Evolutionary conservation across 139 green algal genomes (phyloP).

Genomic region (Chlamydomonas incerta): DNA sequence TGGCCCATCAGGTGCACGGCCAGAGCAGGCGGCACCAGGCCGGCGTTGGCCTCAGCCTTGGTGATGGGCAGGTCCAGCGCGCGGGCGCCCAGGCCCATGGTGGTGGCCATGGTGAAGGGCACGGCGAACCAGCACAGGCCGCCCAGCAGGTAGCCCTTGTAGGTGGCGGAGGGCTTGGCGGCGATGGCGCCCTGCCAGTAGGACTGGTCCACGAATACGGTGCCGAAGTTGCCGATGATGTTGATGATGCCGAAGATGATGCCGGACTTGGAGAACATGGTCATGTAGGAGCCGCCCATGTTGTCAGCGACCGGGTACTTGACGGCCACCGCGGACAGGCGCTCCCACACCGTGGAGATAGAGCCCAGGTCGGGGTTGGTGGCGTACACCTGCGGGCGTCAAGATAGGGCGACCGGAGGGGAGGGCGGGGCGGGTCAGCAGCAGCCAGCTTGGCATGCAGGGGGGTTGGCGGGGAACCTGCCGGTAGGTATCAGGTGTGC

Average conservation of each 20-base stretch:
- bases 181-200: conserved; percentile 95
- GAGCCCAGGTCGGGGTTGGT: conserved; percentile 52
- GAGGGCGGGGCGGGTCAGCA: not conserved
- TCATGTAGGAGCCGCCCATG: conserved; percentile 88
- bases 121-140: conserved; percentile 94
- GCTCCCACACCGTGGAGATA: conserved; percentile 76
- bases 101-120: conserved; percentile 94
- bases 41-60: conserved; percentile 68
- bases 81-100: conserved; percentile 86
- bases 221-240: conserved; percentile 95
- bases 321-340: conserved; percentile 61
- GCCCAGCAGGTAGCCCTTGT: conserved; percentile 84
- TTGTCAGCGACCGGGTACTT: conserved; percentile 80
- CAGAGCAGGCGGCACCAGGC: conserved; percentile 88
- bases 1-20: conserved; percentile 88
- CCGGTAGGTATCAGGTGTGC: no score
- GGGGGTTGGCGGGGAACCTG: no score
- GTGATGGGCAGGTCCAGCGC: conserved; percentile 92
- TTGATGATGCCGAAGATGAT: conserved; percentile 98
- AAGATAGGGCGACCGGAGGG: no score
- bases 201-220: conserved; percentile 92
- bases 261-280: conserved; percentile 89
- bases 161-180: conserved; percentile 83
- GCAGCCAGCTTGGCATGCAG: no score
- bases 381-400: conserved; percentile 81